These are phyloP conservation scores for Byssoonygena ceratinophila DNA, from an alignment of 2,329 filamentous ascomycete species.

Conservation along the genomic window DNA sequence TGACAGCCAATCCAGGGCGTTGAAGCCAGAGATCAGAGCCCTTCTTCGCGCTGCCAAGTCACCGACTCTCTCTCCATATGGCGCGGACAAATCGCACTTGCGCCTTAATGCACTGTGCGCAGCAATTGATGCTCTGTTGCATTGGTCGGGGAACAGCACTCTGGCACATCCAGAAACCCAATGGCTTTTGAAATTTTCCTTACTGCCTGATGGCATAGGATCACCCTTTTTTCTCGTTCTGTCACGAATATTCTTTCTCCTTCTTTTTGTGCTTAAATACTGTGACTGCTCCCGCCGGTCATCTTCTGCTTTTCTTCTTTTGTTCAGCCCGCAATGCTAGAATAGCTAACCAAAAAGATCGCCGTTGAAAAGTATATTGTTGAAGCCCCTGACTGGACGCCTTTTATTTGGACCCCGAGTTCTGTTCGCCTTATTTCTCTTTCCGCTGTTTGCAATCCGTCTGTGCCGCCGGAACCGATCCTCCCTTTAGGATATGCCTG, in stretches of 20 bases:
- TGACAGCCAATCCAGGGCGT: neutral
- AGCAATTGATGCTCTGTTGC: neutral
- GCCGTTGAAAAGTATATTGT: constrained; percentile 10
- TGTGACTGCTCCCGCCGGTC: neutral
- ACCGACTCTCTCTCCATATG: neutral
- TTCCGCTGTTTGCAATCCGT: constrained; percentile 2
- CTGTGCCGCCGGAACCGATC: constrained; percentile 11
- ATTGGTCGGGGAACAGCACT: neutral
- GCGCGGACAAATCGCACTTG: neutral
- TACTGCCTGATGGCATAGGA: constrained; percentile 7
- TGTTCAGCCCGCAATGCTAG: neutral
- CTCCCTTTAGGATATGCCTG: constrained; percentile 16
- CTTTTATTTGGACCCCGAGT: neutral
- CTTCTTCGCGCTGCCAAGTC: constrained; percentile 4
- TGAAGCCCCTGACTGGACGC: constrained; percentile 6
- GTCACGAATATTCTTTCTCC: too few relatives aligned
- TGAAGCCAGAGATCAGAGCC: neutral
- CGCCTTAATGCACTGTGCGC: neutral
- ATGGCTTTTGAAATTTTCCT: neutral
- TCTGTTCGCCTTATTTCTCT: neutral
- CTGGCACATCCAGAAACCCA: constrained; percentile 1
- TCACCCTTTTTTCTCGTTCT: neutral
- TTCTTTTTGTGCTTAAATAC: neutral
- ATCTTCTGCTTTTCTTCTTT: neutral
- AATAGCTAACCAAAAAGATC: neutral